Evolutionary conservation across 1,284 basidiomycete genomes (phyloP).

Genomic region (Ceratorhiza oryzae-sativae): DNA sequence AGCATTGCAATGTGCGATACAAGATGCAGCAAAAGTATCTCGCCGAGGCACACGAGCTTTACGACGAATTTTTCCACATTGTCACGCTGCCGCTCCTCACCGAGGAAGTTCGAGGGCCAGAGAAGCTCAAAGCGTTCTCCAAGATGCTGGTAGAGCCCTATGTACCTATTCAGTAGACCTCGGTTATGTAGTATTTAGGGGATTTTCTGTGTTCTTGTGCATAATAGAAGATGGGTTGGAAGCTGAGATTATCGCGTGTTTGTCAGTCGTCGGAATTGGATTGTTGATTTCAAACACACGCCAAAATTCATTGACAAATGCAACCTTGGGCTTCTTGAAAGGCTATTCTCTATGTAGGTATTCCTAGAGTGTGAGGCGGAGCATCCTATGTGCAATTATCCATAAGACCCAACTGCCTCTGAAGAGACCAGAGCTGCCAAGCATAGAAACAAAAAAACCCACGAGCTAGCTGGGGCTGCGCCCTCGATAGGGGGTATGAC

Average conservation of each 20-base stretch:
- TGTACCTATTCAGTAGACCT: conserved; percentile 46
- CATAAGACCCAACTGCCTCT: too few species aligned
- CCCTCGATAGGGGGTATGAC: too few species aligned
- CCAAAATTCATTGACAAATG: too few species aligned
- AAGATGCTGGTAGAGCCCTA: conserved; percentile 81
- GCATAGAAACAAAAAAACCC: too few species aligned
- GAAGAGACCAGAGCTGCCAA: too few species aligned
- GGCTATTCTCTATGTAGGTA: too few species aligned
- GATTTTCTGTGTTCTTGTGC: neutral
- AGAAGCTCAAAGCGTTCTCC: conserved; percentile 90
- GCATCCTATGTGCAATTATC: too few species aligned
- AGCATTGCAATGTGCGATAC: conserved; percentile 92
- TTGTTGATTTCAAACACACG: too few species aligned
- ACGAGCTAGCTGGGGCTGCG: too few species aligned
- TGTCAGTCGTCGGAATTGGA: neutral
- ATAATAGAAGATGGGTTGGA: neutral
- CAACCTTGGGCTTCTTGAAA: too few species aligned
- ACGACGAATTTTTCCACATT: conserved; percentile 97
- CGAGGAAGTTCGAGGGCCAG: conserved; percentile 94
- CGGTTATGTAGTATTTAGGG: conserved; percentile 16
- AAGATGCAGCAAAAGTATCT: conserved; percentile 99
- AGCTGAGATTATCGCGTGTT: neutral
- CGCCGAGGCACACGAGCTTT: conserved; percentile 91
- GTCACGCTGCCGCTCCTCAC: conserved; percentile 91
- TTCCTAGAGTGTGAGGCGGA: too few species aligned